Evolutionary conservation across 441 rosid species (phyloP), one percentile per base, ranked within the genome.

Genomic region (Aleurites moluccanus): DNA sequence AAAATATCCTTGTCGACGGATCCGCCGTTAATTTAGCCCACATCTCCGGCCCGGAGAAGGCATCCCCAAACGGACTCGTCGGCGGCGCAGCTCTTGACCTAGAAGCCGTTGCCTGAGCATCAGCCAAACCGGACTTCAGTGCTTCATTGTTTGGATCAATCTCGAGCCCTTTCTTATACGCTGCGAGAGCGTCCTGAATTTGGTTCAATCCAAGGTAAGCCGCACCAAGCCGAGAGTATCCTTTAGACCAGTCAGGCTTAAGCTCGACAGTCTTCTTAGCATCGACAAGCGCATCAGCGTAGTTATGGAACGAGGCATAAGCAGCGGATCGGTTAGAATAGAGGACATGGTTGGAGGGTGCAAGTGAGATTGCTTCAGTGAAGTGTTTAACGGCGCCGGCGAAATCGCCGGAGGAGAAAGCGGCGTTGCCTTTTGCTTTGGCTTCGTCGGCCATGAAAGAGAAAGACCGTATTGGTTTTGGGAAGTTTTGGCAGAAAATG

Each of bases 321-420:
- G 99, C 86, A 2, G 99, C 99, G 55, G 98, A 93, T 82, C 99
- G 86, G 70, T 93, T 95, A 30, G 99, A 93, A 73, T 87, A 92
- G 70, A 92, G 92, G 55, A 90, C 92, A 67, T 92, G 98, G 80
- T 89, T 95, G 33, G 85, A 47, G 1, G 98, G 91, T 7, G 94
- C 44, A 10, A 95, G 85, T 35, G 87, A 74, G 72, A 92, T 91
- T 14, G 99, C 98, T 8, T 90, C 91, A 3, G 91, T 82, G 86
- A 94, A 94, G 76, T 90, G 93, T 33, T 83, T 77, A 18, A 88
- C 73, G 47, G 97, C 95, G 55, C 89, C n/a, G 25, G 85, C 30
- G 83, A 67, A 91, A 76, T 94, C 97, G 56, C 95, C 92, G 70
- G 94, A 75, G 9, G 99, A 88, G 82, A 92, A 95, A 65, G 98